Base-by-base conservation (phyloP, 2,329 filamentous ascomycete genomes). In the Talaromyces sp. region DNA sequence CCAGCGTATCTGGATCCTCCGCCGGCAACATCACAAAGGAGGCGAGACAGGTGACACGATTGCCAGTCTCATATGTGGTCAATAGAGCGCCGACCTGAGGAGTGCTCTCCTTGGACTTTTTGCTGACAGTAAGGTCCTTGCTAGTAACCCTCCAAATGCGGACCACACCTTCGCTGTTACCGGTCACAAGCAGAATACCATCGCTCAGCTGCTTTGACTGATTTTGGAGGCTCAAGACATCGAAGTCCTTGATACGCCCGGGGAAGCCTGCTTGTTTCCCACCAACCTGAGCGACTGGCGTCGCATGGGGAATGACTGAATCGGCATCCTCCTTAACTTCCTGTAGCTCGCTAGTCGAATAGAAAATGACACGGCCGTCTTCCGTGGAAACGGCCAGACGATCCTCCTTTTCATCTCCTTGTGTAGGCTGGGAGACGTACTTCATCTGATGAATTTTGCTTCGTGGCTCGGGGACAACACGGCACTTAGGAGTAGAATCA, bases 201-300 rank as follows among this genome's bases (percentile, higher is more conserved):
- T 70, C 58, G n/a, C 47, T 54, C 44, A 57, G 48, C 41, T 70
- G 66, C 48, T 64, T 65, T 7, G 61, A 57, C 62, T 51, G 72
- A 65, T 52, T 72, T 60, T 57, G 75, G 2, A 80, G 54, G 11
- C 72, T 68, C 44, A 94, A 64, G 30, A 91, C 75, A 54, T 86
- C 82, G 71, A 97, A 97, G 68, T 96, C 92, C 76, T 97, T 99
- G 71, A 97, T 86, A 47, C 94, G 85, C 10, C 85, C 82, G 2
- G 76, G 75, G 45, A 94, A 81, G 0, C 86, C 87, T 2, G 80
- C 81, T 27, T 83, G 80, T 60, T 83, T 85, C 11, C 92, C 92
- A 36, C 92, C 93, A 10, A 97, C 70, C 63, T 92, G 84, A n/a
- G 86, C 90, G 11, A 94, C 69, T 16, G 88, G 69, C 40, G 72